Evolutionary conservation across 2,329 filamentous ascomycete genomes (phyloP), one percentile per base, ranked within the genome.

Genomic region (Neofusicoccum sp.): DNA sequence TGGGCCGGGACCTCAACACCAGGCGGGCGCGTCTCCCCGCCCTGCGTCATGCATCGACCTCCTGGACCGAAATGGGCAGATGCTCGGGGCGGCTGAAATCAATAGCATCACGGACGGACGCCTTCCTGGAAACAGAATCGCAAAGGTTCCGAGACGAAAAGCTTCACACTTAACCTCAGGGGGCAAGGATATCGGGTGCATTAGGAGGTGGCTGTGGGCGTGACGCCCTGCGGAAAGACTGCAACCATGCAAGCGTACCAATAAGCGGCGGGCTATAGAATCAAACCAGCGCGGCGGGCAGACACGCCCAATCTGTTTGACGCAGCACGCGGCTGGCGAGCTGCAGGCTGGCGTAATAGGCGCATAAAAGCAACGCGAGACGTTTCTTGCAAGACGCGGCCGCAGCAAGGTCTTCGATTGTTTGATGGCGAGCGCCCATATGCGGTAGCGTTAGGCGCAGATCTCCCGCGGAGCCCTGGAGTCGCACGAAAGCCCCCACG

Each of bases 401-500:
- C 26, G 44, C 26, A 30, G 30, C 48, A 38, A 53, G 33, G 33
- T 53, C 16, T 40, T 9, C 8, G 26, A 26, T 34, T 40, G 11
- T 38, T 53, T 56, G 51, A 56, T 56, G 31, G 26, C 51, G 20
- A 56, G 14, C 51, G 28, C 51, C 51, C 51, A 28, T 56, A 56
- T 56, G 58, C 58, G 58, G 58, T 36, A 60, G 47, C 58, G 58
- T 60, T 45, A 60, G 48, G 26, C 36, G 58, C 47, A 51, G 58
- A 60, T 60, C 58, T 60, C 58, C 58, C 58, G 58, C 48, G 38
- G 24, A 58, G 54, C 54, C 43, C 54, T 47, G 43, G 54, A 58
- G 54, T 58, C 30, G 43, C 30, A 58, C 40, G 41, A 44, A 41
- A 47, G 41, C 47, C 58, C 58, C 58, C 58, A 60, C 58, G 58